phyloP scores from a whole-genome alignment of 257 asterid species.

The Solanum chiquidenum region DNA sequence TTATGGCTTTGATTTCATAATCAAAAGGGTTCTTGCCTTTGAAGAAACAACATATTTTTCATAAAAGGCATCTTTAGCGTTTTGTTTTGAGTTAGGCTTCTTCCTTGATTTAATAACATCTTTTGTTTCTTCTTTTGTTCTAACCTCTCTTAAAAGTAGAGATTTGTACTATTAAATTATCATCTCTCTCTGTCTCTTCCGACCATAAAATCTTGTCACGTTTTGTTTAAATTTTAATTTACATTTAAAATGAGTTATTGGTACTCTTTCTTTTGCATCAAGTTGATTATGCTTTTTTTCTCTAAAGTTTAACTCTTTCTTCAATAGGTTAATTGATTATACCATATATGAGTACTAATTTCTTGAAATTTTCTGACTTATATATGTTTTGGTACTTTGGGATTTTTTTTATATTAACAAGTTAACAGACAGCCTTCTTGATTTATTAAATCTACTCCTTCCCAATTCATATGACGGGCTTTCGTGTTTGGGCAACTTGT shows the following conservation, averaged over 20 bases:
- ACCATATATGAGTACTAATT: background rate
- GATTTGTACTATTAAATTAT: background rate
- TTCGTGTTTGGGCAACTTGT: background rate
- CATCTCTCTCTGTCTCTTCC: background rate
- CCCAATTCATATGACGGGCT: background rate
- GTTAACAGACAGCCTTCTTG: background rate
- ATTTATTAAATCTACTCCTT: background rate
- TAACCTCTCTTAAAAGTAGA: background rate
- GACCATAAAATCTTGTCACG: constrained; percentile 1
- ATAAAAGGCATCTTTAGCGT: constrained; percentile 16
- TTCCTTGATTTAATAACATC: background rate
- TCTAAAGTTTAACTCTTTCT: background rate
- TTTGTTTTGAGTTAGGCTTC: background rate
- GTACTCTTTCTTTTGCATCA: background rate
- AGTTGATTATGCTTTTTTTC: background rate
- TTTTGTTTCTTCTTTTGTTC: constrained; percentile 11
- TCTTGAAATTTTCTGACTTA: background rate
- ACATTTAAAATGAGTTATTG: background rate
- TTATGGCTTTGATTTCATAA: background rate
- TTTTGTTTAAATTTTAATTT: background rate
- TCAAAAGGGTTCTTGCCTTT: constrained; percentile 1
- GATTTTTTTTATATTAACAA: background rate
- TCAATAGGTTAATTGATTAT: background rate
- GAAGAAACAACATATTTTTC: constrained; percentile 15
- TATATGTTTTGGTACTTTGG: background rate